A percentile compares a stretch with the other conserved stretches of the same genome.
Conservation (phyloP, 768 basidiomycete species). For the Pholiota microspora region DNA sequence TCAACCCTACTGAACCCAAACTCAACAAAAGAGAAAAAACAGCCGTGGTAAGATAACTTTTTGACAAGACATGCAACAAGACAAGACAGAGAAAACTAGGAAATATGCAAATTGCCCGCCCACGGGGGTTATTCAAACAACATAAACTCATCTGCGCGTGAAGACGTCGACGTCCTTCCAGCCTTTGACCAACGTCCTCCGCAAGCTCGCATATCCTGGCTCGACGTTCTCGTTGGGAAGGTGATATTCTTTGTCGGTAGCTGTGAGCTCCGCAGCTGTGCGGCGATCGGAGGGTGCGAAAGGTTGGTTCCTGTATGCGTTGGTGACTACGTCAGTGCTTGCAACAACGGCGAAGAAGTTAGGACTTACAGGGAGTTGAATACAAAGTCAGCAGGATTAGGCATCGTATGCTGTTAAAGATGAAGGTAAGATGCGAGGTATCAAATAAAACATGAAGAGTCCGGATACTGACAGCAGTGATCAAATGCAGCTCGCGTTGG, state of each 20-base stretch:
- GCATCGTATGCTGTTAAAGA: slow-evolving; percentile 48
- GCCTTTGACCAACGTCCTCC: slow-evolving; percentile 36
- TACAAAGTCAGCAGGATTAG: slow-evolving; percentile 50
- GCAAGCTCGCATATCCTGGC: slow-evolving; percentile 34
- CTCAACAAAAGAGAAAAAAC: no score
- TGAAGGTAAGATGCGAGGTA: neutral
- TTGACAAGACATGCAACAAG: no score
- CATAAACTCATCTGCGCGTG: neutral
- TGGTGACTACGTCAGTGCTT: no score
- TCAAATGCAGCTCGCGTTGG: slow-evolving; percentile 67
- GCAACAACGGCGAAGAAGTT: no score
- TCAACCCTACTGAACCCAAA: no score
- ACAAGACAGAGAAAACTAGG: no score
- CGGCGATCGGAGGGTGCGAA: slow-evolving; percentile 66
- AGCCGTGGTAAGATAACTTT: no score
- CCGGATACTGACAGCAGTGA: slow-evolving; percentile 59
- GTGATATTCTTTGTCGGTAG: slow-evolving; percentile 28
- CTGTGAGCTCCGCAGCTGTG: slow-evolving; percentile 49
- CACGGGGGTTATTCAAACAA: no score
- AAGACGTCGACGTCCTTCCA: slow-evolving; percentile 38
- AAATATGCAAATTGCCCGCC: no score
- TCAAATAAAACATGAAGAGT: slow-evolving; percentile 3
- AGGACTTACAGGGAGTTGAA: slow-evolving; percentile 41
- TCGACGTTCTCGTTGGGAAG: slow-evolving; percentile 23
- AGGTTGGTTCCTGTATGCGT: slow-evolving; percentile 62